Evolutionary conservation across 345 rosid genomes (phyloP), one percentile per base, ranked within the genome.

Genomic region (Acer campestre): DNA sequence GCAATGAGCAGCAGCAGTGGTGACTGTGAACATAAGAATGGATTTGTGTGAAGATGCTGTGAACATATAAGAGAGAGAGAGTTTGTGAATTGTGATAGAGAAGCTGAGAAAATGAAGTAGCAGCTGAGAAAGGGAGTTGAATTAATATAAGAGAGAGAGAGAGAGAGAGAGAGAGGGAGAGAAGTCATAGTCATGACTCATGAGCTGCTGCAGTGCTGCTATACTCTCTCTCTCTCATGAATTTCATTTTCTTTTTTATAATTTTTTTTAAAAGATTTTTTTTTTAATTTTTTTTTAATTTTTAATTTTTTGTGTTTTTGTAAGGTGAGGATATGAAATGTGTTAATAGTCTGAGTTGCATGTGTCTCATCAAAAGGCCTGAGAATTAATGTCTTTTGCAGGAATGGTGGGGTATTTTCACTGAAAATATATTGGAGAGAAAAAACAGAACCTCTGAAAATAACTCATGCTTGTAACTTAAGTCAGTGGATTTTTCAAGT

Each of bases 101-200:
- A 82, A 72, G 85, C 80, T 65, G 48, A 68, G 82, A 85, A 85
- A 88, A 77, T 81, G 89, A 90, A 86, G 89, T 75, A 72, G 84
- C 78, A 78, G 85, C 77, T 75, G 77, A 31, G 78, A 59, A 46
- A 74, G 74, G 79, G 83, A 75, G 87, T 86, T 80, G 88, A 86
- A 82, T 81, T 88, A 84, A 86, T 87, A 83, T 80, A 81, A 73
- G 88, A 74, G 73, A 67, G 61, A 68, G 40, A 13, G 46, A 61
- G 48, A 77, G 81, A 77, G 38, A 72, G 88, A 74, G 73, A 67
- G 61, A 68, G 40, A 13, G 46, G 55, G 48, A 77, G 81, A 77
- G 38, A 72, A 80, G 71, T 65, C 78, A 11, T 6, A 49, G 27
- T 75, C 74, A 74, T 31, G 53, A 49, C 18, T 51, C 70, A 74